Evolutionary conservation across 2,329 filamentous ascomycete species (phyloP), one percentile per base, ranked within the genome.

Genomic region (Colletotrichum sp.): DNA sequence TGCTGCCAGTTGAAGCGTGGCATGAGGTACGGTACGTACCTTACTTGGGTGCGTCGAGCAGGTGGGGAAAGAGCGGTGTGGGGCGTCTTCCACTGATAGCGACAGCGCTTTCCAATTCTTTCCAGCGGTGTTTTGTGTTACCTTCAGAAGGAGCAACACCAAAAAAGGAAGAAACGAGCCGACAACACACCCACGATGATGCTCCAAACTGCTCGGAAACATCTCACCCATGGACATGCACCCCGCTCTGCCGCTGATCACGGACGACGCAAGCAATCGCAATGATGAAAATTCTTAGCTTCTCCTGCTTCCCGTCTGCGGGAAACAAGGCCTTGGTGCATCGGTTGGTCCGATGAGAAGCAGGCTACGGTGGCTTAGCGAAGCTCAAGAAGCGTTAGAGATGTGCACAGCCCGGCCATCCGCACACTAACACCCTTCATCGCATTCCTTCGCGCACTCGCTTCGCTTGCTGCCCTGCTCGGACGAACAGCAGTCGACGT

Each of bases 321-420:
- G 21, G 55, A 62, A 71, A 66, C 55, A 66, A 38, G 71, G 71
- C 18, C 62, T 43, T 33, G 54, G 54, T 66, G 31, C 55, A 65
- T 73, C 67, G 71, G 67, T 66, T 70, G 55, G 36, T 55, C 71
- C 71, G 57, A 66, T 15, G 13, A 51, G 55, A 67, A 58, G 57
- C 62, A 67, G 68, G 62, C 72, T 63, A 29, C 70, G 47, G 72
- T 67, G 72, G 72, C 72, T 66, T 57, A 71, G 66, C 51, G 43
- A 51, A 51, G 51, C 67, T 27, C 24, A 15, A 29, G 21, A 11
- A 31, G 27, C 27, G 57, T 67, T 71, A 71, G 63, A 63, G 55
- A 47, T 6, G 61, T 24, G 69, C 68, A 73, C 68, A 73, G 72
- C 72, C 72, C 24, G 38, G 2, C 47, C 43, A 62, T 55, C 55